Conservation (phyloP, 1,284 basidiomycete genomes). For the Rugosomyces carneus region DNA sequence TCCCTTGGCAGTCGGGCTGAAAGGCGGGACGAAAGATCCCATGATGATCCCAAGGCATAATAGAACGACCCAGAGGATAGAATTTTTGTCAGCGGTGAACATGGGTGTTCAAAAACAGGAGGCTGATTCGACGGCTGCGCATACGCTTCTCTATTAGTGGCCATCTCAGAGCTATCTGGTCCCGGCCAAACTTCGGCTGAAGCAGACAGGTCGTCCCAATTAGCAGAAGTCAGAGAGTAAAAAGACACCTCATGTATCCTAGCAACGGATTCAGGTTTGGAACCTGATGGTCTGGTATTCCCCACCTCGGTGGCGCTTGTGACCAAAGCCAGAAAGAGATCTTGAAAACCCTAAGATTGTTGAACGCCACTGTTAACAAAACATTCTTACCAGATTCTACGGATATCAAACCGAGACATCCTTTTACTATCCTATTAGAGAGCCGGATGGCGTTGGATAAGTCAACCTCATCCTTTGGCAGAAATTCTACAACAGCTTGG, state of each 20-base stretch:
- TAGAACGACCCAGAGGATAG: constrained; percentile 92
- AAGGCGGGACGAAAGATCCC: constrained; percentile 86
- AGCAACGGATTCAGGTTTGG: constrained; percentile 55
- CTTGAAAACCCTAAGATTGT: constrained; percentile 33
- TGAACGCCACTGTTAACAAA: constrained; percentile 24
- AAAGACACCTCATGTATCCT: constrained; percentile 77
- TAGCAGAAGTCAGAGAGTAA: constrained; percentile 63
- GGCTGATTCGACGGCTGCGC: constrained; percentile 34
- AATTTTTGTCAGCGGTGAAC: constrained; percentile 85
- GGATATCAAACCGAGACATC: constrained; percentile 75
- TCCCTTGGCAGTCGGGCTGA: constrained; percentile 58
- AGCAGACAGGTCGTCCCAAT: constrained; percentile 64
- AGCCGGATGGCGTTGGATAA: constrained; percentile 54
- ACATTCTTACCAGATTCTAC: constrained; percentile 53
- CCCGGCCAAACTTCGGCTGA: constrained; percentile 42
- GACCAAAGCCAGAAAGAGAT: constrained; percentile 75
- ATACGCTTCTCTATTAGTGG: constrained; percentile 45
- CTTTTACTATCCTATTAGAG: constrained; percentile 65
- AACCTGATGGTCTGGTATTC: constrained; percentile 62
- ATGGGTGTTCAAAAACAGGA: constrained; percentile 81
- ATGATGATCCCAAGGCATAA: constrained; percentile 74
- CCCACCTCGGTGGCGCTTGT: constrained; percentile 73
- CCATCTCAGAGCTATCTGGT: constrained; percentile 45
- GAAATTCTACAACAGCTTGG: constrained; percentile 80
- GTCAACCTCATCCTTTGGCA: constrained; percentile 69